Evolutionary conservation across 495 filamentous ascomycete species (phyloP), one percentile per base, ranked within the genome.

Genomic region (Penicillium cosmopolitanum): DNA sequence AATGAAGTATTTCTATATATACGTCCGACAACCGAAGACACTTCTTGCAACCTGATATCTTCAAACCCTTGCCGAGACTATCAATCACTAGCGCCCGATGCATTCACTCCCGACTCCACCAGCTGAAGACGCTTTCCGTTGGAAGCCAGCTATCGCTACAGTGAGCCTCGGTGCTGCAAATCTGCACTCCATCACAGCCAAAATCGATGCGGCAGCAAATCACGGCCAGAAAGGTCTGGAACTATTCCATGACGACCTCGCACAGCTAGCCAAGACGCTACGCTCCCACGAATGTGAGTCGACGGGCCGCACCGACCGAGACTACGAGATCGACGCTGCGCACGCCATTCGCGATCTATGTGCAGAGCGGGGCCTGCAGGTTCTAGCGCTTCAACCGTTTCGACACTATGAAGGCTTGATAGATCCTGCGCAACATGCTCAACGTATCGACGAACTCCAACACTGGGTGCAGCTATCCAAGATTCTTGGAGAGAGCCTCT

Each of bases 361-460:
- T 69, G 68, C 78, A 18, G 75, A 77, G 15, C 77, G 82, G 34
- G 68, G 68, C 11, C 74, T 92, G 36, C 64, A 66, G 11, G 80
- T 91, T 48, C 63, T 91, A 18, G 84, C 84, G 35, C 77, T 92
- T 1, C 88, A 92, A 66, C 89, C 89, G 4, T 91, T 91, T 68
- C 81, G 84, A 66, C 84, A 89, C 68, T 91, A 89, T 71, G 88
- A 91, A 65, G 89, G 89, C 2, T 76, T 91, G 0, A 18, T 83
- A 5, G 85, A 90, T 69, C 79, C 80, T 4, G 56, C 66, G 8
- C 73, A 80, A 35, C 88, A 89, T 67, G 73, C 63, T 10, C 55
- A 74, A 42, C 74, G 81, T 3, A 74, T 91, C 18, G 57, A 64
- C 6, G 82, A 90, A 66, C 77, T 90, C 19, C 68, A 72, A 23